Conservation (phyloP, 139 green algal species). For the Coelastrella sp. region DNA sequence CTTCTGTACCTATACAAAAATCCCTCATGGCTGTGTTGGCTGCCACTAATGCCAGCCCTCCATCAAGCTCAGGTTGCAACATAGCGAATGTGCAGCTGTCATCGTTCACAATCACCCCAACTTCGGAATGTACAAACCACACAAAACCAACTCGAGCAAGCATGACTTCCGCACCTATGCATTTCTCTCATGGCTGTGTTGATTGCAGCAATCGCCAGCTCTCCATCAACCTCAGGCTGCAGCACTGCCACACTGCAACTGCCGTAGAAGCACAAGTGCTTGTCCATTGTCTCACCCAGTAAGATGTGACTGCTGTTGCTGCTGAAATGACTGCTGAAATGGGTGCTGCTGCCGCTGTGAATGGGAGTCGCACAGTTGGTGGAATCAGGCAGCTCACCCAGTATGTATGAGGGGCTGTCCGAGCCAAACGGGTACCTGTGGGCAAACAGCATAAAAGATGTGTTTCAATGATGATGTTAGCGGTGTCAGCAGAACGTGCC, state of each 20-base stretch:
- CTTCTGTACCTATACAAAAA: not conserved
- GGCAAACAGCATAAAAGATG: not conserved
- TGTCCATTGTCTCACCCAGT: constrained; percentile 7
- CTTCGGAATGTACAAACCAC: not conserved
- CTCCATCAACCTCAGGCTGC: not conserved
- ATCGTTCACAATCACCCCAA: no score
- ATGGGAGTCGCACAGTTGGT: no score
- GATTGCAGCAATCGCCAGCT: constrained; percentile 12
- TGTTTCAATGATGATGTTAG: no score
- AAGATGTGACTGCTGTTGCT: not conserved
- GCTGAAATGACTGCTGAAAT: not conserved
- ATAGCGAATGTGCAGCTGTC: no score
- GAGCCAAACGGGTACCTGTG: constrained; percentile 11
- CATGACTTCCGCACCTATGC: constrained; percentile 4
- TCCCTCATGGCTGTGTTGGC: no score
- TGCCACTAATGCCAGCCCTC: not conserved
- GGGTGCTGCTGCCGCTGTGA: constrained; percentile 4
- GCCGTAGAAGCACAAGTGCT: constrained; percentile 33
- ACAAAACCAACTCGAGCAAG: not conserved
- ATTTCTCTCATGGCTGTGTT: not conserved
- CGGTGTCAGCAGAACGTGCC: no score
- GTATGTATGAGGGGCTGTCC: not conserved
- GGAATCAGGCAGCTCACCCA: not conserved
- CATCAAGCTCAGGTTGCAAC: no score
- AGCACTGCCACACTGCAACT: constrained; percentile 30